Evolutionary conservation across 2,329 filamentous ascomycete species (phyloP).

Genomic region (Geoglossum cookeanum): DNA sequence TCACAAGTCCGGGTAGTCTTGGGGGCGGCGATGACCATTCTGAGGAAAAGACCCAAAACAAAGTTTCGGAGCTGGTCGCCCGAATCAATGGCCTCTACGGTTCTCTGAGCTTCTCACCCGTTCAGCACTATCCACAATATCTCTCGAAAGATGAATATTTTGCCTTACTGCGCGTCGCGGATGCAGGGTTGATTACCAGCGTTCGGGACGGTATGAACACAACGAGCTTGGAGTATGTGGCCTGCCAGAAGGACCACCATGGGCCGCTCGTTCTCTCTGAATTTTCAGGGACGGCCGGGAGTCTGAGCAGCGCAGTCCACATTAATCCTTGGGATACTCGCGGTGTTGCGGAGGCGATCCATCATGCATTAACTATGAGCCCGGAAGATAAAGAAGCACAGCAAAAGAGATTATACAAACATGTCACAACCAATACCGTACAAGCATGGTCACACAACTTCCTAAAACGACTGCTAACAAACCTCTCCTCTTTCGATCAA

Average conservation of each 20-base stretch:
- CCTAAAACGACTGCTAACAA: conserved; percentile 58
- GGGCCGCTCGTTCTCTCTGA: conserved; percentile 87
- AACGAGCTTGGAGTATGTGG: conserved; percentile 82
- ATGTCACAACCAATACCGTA: conserved; percentile 72
- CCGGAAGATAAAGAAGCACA: conserved; percentile 44
- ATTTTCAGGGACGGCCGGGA: conserved; percentile 85
- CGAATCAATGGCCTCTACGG: conserved; percentile 85
- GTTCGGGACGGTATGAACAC: conserved; percentile 98
- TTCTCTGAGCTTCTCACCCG: conserved; percentile 71
- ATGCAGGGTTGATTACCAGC: conserved; percentile 86
- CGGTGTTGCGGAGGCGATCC: conserved; percentile 67
- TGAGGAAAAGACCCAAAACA: conserved; percentile 65
- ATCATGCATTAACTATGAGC: conserved; percentile 62
- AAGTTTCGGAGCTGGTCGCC: conserved; percentile 78
- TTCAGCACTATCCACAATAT: conserved; percentile 91
- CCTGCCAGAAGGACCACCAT: conserved; percentile 73
- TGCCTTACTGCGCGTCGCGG: conserved; percentile 72
- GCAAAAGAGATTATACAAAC: conserved; percentile 58
- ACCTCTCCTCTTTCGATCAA: conserved; percentile 58
- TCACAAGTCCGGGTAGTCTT: conserved; percentile 71
- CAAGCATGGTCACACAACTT: conserved; percentile 71
- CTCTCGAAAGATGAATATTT: conserved; percentile 82
- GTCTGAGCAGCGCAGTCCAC: conserved; percentile 68
- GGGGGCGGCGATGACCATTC: conserved; percentile 60
- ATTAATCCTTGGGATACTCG: conserved; percentile 92